Evolutionary conservation across 2,329 filamentous ascomycete genomes (phyloP), one percentile per base, ranked within the genome.

Genomic region (Neonectria coccinea): DNA sequence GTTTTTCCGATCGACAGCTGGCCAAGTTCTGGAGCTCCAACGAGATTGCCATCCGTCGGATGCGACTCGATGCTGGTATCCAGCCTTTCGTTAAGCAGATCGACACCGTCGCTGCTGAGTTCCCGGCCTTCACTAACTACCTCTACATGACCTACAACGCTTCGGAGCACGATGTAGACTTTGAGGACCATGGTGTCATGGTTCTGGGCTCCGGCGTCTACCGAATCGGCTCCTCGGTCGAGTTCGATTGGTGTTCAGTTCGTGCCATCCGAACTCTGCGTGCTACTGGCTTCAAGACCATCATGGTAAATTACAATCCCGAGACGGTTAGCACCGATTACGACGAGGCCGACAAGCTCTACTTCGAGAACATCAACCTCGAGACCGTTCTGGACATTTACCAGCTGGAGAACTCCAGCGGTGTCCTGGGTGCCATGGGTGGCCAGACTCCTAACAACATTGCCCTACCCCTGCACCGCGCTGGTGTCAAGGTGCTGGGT

Each of bases 241-340:
- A 99, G 78, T 99, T 99, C 79, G 96, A 99, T 80, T 99, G 96
- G 96, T 98, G 96, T 79, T 97, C 96, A 5, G 96, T 99, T 29
- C 87, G 95, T 65, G 93, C 96, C 6, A 97, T 98, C 67, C 90
- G 95, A 67, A 98, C 96, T 2, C 86, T 99, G 8, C 89, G 96
- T 55, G 88, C 92, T 69, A 88, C 90, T 65, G 92, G 92, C 2
- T 89, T 91, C 84, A 98, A 98, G 85, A 98, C 96, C 0, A 90
- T 98, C 74, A 98, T 98, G 95, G 90, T 97, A 54, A 97, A 97
- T 74, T 93, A 91, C 76, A 97, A 97, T 75, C 94, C 94, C 0
- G 94, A 97, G 77, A 97, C 94, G 0, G 91, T 97, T 0, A 88
- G 83, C 69, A 97, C 94, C 0, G 96, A 99, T 79, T 97, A 95